These are phyloP conservation scores for Apiospora arundinis DNA, from an alignment of 2,329 filamentous ascomycete species.

Conservation along the genomic window DNA sequence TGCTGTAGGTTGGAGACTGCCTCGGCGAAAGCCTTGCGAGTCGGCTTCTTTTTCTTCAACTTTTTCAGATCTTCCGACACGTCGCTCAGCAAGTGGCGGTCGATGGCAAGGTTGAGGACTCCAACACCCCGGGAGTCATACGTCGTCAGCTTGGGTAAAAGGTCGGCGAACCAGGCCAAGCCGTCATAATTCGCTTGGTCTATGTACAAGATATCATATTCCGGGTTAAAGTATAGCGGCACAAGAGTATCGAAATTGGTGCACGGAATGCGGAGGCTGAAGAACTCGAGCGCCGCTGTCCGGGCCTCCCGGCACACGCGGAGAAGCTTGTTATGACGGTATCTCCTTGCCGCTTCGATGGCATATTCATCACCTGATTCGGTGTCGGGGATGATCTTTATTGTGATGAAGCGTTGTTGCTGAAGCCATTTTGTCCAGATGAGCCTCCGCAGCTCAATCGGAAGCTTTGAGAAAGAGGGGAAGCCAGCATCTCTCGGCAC, in stretches of 20 bases:
- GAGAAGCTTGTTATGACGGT: background rate
- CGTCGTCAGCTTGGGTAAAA: background rate
- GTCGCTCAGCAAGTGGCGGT: background rate
- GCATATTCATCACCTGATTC: background rate
- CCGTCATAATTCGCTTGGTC: background rate
- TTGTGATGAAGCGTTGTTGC: background rate
- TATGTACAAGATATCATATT: background rate
- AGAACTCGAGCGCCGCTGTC: background rate
- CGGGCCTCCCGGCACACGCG: background rate
- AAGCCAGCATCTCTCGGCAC: background rate
- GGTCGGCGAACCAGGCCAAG: background rate
- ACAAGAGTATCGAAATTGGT: background rate
- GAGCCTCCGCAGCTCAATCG: background rate
- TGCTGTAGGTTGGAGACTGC: background rate
- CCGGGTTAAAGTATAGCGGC: background rate
- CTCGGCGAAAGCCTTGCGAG: background rate
- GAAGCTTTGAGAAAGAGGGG: background rate
- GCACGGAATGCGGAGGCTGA: background rate
- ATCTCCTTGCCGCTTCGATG: background rate
- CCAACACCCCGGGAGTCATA: background rate
- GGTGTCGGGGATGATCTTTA: background rate
- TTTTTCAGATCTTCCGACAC: background rate
- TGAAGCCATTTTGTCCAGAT: background rate
- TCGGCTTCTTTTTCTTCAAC: fast-evolving
- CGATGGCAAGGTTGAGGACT: background rate